A percentile compares a stretch with the other conserved stretches of the same genome.
phyloP scores from a whole-genome alignment of 768 basidiomycete species.

The Hericium coralloides region DNA sequence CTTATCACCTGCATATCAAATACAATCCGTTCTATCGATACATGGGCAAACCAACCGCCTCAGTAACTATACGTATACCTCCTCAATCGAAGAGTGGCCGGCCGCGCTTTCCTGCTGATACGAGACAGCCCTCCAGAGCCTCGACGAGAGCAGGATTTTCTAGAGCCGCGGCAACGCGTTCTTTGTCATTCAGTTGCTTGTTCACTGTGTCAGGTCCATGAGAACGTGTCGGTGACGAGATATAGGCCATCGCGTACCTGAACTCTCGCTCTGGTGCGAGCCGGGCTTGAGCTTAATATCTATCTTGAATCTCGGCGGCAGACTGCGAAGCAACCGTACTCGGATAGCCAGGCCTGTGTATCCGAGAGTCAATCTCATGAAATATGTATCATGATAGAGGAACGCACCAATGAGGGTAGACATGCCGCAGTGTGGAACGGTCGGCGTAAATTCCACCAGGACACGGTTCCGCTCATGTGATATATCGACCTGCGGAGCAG shows the following conservation, averaged over 20 bases:
- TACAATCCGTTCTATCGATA: too few relatives aligned
- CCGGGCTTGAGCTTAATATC: constrained; percentile 91
- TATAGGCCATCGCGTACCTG: constrained; percentile 36
- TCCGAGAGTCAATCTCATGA: neutral
- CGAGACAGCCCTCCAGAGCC: constrained; percentile 76
- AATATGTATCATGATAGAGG: constrained; percentile 2
- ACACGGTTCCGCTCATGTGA: constrained; percentile 49
- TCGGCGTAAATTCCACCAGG: constrained; percentile 90
- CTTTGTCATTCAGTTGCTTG: constrained; percentile 98
- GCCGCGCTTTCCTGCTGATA: constrained; percentile 11
- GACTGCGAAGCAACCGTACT: constrained; percentile 79
- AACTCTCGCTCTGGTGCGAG: constrained; percentile 90
- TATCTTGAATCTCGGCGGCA: constrained; percentile 90
- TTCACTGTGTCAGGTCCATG: constrained; percentile 56
- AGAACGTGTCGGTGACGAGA: neutral
- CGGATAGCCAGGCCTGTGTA: constrained; percentile 84
- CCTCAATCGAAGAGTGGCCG: neutral
- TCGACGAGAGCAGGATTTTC: constrained; percentile 84
- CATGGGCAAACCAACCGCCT: too few relatives aligned
- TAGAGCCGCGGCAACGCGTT: constrained; percentile 92
- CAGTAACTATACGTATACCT: too few relatives aligned
- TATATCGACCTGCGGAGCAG: constrained; percentile 71
- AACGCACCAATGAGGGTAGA: constrained; percentile 86
- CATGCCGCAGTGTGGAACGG: constrained; percentile 96
- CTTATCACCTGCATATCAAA: too few relatives aligned